Evolutionary conservation across 129 eudicot species (phyloP).

Genomic region (Lactuca sativa): DNA sequence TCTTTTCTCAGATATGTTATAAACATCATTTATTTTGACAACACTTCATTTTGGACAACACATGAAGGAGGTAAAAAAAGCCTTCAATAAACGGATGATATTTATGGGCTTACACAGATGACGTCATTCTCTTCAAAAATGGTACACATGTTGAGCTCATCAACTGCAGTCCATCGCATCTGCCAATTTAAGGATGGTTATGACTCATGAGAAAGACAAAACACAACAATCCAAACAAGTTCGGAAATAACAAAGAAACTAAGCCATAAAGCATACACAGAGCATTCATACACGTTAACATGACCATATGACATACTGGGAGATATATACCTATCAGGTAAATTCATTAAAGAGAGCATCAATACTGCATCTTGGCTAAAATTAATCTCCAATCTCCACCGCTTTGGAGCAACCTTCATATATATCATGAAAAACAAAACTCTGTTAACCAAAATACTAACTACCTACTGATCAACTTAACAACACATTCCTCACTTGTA

Average conservation of each 20-base stretch:
- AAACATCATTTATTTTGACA: too few species aligned
- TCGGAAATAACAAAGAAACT: slow-evolving; percentile 9
- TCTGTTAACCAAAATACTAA: too few species aligned
- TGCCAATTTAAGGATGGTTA: slow-evolving; percentile 26
- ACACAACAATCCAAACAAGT: not conserved
- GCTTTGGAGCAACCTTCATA: slow-evolving; percentile 84
- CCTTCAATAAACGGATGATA: not conserved
- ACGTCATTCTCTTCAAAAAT: slow-evolving; percentile 93
- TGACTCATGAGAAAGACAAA: not conserved
- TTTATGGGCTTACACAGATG: slow-evolving; percentile 67
- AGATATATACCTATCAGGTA: slow-evolving; percentile 77
- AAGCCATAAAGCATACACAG: not conserved
- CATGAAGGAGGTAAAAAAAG: not conserved
- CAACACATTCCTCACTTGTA: not conserved
- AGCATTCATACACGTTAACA: not conserved
- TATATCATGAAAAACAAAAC: not conserved
- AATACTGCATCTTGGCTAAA: slow-evolving; percentile 89
- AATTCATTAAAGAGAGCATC: slow-evolving; percentile 96
- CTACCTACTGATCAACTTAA: too few species aligned
- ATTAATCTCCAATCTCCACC: slow-evolving; percentile 94
- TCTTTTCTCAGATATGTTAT: too few species aligned
- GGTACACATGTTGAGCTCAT: slow-evolving; percentile 97
- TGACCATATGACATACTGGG: not conserved
- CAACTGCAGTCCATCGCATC: slow-evolving; percentile 93
- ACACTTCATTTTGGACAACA: too few species aligned